Evolutionary conservation across 2,329 filamentous ascomycete genomes (phyloP).

Genomic region (Claviceps digitariae): DNA sequence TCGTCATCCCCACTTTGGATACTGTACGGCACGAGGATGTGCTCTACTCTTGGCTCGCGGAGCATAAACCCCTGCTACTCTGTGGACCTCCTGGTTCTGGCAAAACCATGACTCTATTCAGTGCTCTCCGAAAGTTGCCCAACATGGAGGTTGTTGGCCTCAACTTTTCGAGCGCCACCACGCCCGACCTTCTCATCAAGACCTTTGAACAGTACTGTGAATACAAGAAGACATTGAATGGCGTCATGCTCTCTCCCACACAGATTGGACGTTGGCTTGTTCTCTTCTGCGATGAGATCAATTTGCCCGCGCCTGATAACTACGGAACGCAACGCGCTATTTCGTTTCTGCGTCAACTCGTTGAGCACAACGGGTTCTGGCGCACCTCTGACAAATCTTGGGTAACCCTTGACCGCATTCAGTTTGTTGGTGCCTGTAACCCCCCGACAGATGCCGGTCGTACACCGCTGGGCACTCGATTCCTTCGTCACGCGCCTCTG

Average conservation of each 20-base stretch:
- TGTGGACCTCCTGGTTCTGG: slow-evolving; percentile 96
- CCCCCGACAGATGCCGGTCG: slow-evolving; percentile 94
- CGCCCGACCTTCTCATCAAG: slow-evolving; percentile 93
- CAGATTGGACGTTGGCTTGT: slow-evolving; percentile 98
- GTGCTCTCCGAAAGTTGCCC: slow-evolving; percentile 85
- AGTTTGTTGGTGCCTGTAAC: slow-evolving; percentile 98
- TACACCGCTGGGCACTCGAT: slow-evolving; percentile 84
- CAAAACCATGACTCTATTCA: slow-evolving; percentile 99
- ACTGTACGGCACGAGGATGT: slow-evolving; percentile 97
- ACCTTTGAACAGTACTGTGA: slow-evolving; percentile 99
- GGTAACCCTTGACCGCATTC: slow-evolving; percentile 94
- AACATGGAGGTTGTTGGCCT: slow-evolving; percentile 99
- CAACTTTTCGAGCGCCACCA: slow-evolving; percentile 98
- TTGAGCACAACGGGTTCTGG: slow-evolving; percentile 99
- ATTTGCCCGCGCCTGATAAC: slow-evolving; percentile 91
- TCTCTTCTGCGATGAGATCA: slow-evolving; percentile 98
- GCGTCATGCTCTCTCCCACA: slow-evolving; percentile 85
- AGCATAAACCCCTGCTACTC: slow-evolving; percentile 92
- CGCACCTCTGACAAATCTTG: slow-evolving; percentile 92
- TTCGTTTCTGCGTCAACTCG: slow-evolving; percentile 90
- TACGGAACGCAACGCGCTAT: slow-evolving; percentile 97
- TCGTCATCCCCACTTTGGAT: slow-evolving; percentile 94
- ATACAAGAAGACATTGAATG: slow-evolving; percentile 96
- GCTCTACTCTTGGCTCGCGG: slow-evolving; percentile 97
- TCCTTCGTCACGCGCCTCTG: slow-evolving; percentile 91